These are phyloP conservation scores for Phlebopus sp. DNA, from an alignment of 1,284 basidiomycete genomes.

Conservation along the genomic window DNA sequence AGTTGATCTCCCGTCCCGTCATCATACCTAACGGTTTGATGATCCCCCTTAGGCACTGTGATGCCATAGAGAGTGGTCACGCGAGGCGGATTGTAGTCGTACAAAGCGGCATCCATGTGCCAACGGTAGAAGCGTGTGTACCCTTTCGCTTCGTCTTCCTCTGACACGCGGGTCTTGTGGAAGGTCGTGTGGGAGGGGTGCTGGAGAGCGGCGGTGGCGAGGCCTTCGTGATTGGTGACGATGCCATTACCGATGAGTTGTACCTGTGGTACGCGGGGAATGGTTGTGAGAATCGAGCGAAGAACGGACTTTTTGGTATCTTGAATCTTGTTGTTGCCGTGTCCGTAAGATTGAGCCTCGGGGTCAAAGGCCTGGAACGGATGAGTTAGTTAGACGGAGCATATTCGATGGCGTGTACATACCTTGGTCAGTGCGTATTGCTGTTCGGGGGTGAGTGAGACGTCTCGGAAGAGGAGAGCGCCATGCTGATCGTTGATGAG, in stretches of 20 bases:
- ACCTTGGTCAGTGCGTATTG: slow-evolving; percentile 84
- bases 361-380: slow-evolving; percentile 67
- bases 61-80: slow-evolving; percentile 89
- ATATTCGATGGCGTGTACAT: slow-evolving; percentile 9
- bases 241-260: slow-evolving; percentile 82
- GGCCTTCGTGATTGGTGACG: slow-evolving; percentile 75
- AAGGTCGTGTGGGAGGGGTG: slow-evolving; percentile 89
- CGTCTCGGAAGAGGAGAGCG: slow-evolving; percentile 71
- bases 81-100: slow-evolving; percentile 80
- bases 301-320: slow-evolving; percentile 71
- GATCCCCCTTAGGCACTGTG: slow-evolving; percentile 64
- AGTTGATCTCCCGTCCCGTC: slow-evolving; percentile 87
- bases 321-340: slow-evolving; percentile 82
- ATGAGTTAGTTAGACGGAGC: slow-evolving; percentile 3
- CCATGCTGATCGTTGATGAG: slow-evolving; percentile 65
- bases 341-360: slow-evolving; percentile 69
- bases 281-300: slow-evolving; percentile 84
- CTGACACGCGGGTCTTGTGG: slow-evolving; percentile 79
- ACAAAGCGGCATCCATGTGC: slow-evolving; percentile 94
- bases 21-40: slow-evolving; percentile 79
- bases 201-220: slow-evolving; percentile 66
- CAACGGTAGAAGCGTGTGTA: slow-evolving; percentile 86
- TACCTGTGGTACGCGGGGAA: slow-evolving; percentile 81
- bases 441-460: slow-evolving; percentile 71
- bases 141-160: slow-evolving; percentile 74